phyloP scores from a whole-genome alignment of 495 filamentous ascomycete species.

The Cercophora samala region DNA sequence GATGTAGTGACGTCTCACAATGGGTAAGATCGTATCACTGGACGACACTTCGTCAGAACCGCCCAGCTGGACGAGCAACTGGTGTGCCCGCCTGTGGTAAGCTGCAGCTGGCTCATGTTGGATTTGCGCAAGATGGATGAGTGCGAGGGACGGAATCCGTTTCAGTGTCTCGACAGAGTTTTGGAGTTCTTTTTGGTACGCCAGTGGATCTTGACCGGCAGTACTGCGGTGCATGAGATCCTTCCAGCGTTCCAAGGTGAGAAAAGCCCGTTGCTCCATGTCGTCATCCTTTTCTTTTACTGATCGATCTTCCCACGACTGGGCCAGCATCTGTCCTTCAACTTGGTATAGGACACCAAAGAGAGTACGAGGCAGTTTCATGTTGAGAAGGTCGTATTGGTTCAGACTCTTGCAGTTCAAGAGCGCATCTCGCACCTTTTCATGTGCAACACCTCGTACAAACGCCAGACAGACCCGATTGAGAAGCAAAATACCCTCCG shows the following conservation, averaged over 20 bases:
- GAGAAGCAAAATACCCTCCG: constrained; percentile 40
- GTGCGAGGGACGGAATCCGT: constrained; percentile 45
- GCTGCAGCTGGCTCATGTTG: constrained; percentile 42
- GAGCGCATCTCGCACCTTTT: constrained; percentile 37
- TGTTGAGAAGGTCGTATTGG: constrained; percentile 21
- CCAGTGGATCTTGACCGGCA: constrained; percentile 38
- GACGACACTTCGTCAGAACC: constrained; percentile 19
- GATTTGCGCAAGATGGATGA: constrained; percentile 45
- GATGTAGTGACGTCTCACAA: constrained; percentile 41
- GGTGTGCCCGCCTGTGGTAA: constrained; percentile 42
- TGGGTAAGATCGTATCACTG: constrained; percentile 19
- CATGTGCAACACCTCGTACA: constrained; percentile 46
- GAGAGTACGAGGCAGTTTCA: constrained; percentile 41
- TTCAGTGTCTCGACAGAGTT: constrained; percentile 41
- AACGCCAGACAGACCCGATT: constrained; percentile 48
- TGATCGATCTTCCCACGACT: constrained; percentile 43
- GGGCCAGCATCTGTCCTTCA: constrained; percentile 48
- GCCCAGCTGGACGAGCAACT: constrained; percentile 37
- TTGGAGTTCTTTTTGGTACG: constrained; percentile 49
- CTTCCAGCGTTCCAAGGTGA: constrained; percentile 40
- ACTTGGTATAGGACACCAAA: constrained; percentile 44
- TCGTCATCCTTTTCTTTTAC: constrained; percentile 33
- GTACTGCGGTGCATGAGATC: constrained; percentile 33
- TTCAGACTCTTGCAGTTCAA: constrained; percentile 39
- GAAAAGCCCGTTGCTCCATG: constrained; percentile 36